Base-by-base conservation (phyloP, 257 asterid genomes). In the Nicotiana otophora region DNA sequence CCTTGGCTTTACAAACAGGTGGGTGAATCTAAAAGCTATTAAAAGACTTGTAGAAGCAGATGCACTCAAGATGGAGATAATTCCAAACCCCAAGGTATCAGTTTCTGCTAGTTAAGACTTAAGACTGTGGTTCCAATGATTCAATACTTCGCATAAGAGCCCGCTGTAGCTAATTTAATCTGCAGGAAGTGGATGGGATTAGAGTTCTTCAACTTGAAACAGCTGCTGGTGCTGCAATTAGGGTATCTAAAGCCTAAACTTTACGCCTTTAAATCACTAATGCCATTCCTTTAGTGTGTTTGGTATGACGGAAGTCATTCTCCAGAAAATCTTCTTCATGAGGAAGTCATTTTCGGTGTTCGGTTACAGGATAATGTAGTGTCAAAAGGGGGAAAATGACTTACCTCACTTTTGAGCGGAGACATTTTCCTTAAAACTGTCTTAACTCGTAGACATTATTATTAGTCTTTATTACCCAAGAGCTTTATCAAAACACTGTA, bases 141-240 rank as follows among this genome's bases (percentile, higher is more conserved):
- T 79, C 75, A 17, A 30, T 54, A 57, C 28, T 16, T 78, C 6
- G 55, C 65, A 33, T 20, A 16, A 28, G 77, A 66, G 53, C 76
- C 28, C 51, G 57, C 53, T 70, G 76, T 30, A 3, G 46, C 48
- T 48, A 74, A 28, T 2, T 66, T 51, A 9, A 58, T 81, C 78
- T 68, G 17, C 88, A 96, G 99, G 99, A 96, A 92, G 99, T 96
- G 77, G 94, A 93, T 69, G 99, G 99, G 62, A 61, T 94, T 77
- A 93, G 94, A 86, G 97, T 96, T 87, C 98, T 95, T 90, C 99
- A 95, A 87, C 97, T 95, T 78, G 98, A 95, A 91, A 94, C 98
- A 77, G 99, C 99, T 82, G 99, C 98, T 63, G 99, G 99, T 75
- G 98, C 99, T 78, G 99, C 98, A 31, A 96, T 96, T 84, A 93